phyloP scores from a whole-genome alignment of 202 grass and related monocot genomes.

The Brachypodium distachyon region DNA sequence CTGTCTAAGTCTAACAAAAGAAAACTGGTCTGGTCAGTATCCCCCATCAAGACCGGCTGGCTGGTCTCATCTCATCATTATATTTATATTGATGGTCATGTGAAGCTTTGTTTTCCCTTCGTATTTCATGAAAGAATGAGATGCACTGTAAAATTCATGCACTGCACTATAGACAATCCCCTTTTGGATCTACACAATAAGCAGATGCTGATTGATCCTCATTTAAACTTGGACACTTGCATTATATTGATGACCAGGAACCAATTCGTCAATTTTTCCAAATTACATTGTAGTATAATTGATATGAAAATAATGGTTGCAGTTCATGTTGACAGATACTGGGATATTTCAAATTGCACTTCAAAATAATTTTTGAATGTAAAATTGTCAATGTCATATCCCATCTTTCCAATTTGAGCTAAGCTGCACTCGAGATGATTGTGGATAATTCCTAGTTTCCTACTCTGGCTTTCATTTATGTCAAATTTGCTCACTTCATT shows the following conservation, averaged over 20 bases:
- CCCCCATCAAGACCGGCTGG: neutral
- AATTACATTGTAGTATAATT: neutral
- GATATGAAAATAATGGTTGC: neutral
- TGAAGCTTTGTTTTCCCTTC: neutral
- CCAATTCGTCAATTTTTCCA: neutral
- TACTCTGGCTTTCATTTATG: neutral
- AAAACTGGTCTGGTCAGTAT: neutral
- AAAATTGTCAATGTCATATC: neutral
- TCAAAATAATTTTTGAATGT: neutral
- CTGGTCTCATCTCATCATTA: neutral
- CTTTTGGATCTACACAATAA: neutral
- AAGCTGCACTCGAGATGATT: neutral
- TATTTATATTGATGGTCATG: neutral
- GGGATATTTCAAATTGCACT: neutral
- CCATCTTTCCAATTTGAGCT: neutral
- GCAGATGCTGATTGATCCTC: conserved; percentile 2
- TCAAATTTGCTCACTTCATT: conserved; percentile 10
- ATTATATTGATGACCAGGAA: neutral
- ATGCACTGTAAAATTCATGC: neutral
- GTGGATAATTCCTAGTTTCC: neutral
- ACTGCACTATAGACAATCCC: neutral
- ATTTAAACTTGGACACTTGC: neutral
- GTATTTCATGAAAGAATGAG: neutral
- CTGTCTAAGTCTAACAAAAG: neutral
- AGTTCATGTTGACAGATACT: conserved; percentile 4